Base-by-base conservation (phyloP, 768 basidiomycete genomes). In the Harrya chromipes region DNA sequence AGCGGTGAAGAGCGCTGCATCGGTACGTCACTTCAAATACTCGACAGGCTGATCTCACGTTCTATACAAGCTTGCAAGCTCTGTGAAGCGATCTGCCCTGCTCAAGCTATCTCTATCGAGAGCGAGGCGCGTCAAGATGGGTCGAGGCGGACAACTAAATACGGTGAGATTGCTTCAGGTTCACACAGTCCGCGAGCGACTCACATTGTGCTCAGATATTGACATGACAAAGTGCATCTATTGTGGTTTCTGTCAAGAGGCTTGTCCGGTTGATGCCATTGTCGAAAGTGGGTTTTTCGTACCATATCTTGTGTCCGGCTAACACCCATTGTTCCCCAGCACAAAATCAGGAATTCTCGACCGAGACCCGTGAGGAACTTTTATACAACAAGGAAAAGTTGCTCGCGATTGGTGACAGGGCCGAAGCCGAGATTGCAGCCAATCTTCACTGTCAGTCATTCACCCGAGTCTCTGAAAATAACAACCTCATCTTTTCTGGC, bases 151-250 rank as follows among this genome's bases (percentile, higher is more conserved):
- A 99, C 97, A 50, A 98, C 97, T 26, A 90, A 92, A 84, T 99
- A 98, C 62, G 97, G 93, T 88, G 47, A 46, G 80, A 21, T 46
- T 34, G 34, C 21, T 51, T 49, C 21, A 5, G 27, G 40, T 35
- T 50, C 36, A 14, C 23, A 26, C 31, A 11, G 9, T 27, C 35
- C 3, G 23, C n/a, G 9, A 24, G 9, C 1, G 20, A 26, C 27
- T 51, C 43, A 47, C 10, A 23, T 26, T 6, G 37, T 40, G 44
- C 45, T 24, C 57, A 94, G 92, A 98, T 72, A 94, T 98, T 62
- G 97, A 99, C 70, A 99, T 99, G 97, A 99, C 97, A 52, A 98
- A 94, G 78, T 98, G 97, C 73, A 99, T 99, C 64, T 99, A 99
- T 77, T 99, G 97, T 71, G 97, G 97, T 46, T 98, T 97, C 79